Evolutionary conservation across 129 eudicot species (phyloP).

Genomic region (Kitagawia praeruptora): DNA sequence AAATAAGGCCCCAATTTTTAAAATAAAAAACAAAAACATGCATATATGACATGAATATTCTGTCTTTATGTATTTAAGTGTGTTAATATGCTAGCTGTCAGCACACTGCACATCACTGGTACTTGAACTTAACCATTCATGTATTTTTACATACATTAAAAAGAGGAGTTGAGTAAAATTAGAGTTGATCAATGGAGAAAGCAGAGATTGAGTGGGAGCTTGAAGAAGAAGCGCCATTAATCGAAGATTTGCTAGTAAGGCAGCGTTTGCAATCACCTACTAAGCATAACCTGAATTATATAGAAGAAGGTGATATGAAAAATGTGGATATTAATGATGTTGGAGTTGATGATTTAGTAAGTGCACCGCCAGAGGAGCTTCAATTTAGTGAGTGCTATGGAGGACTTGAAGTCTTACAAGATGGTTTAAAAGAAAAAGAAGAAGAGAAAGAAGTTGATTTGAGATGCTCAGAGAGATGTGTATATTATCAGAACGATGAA

Average conservation of each 20-base stretch:
- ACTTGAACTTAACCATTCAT: neutral
- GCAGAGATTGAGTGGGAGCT: neutral
- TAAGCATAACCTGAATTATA: neutral
- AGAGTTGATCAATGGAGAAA: neutral
- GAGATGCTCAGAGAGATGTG: neutral
- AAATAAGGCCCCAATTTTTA: too few species aligned
- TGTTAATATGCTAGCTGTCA: neutral
- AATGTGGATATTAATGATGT: neutral
- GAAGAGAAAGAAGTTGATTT: neutral
- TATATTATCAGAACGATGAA: neutral
- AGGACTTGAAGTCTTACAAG: neutral
- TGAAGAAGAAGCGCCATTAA: neutral
- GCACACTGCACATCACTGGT: neutral
- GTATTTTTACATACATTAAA: too few species aligned
- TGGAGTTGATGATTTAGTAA: neutral
- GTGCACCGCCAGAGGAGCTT: neutral
- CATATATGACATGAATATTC: neutral
- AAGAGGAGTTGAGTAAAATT: neutral
- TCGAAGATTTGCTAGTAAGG: neutral
- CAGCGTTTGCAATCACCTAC: neutral
- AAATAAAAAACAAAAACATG: neutral
- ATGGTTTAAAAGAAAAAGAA: neutral
- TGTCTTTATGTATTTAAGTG: neutral
- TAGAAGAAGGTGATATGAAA: slow-evolving; percentile 1
- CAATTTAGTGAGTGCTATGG: neutral